A percentile compares a stretch with the other conserved stretches of the same genome.
Conservation (phyloP, 345 rosid species). For the rapeseed (Brassica napus) region DNA sequence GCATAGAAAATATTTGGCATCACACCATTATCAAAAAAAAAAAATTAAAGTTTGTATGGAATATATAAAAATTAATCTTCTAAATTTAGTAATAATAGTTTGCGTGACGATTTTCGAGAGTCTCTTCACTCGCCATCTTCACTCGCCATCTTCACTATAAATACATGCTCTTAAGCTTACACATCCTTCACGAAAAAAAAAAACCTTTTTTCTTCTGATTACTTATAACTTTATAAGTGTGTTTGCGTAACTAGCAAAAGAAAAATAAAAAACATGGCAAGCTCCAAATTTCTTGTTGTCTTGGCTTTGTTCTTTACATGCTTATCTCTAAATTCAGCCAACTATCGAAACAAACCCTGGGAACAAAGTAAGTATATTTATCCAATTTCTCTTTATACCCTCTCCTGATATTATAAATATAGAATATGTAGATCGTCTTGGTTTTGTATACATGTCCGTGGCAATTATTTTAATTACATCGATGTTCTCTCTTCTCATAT, state of each 20-base stretch:
- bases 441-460: background rate
- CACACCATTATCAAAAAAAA: no score
- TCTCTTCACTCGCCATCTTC: background rate
- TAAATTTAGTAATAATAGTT: constrained; percentile 5
- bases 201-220: background rate
- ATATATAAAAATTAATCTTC: background rate
- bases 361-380: constrained; percentile 12
- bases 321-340: background rate
- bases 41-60: background rate
- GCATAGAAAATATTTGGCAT: no score
- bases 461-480: background rate
- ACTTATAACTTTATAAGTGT: background rate
- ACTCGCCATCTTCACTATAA: constrained; percentile 4
- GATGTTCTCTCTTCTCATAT: background rate
- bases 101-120: background rate
- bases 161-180: constrained; percentile 7
- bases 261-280: constrained; percentile 7
- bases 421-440: background rate
- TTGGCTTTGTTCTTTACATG: constrained; percentile 9
- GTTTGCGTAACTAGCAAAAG: background rate
- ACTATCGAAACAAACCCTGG: background rate
- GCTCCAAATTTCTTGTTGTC: constrained; percentile 14
- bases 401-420: background rate
- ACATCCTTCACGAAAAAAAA: constrained; percentile 5
- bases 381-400: background rate